These are phyloP conservation scores for Yamadazyma sp. DNA, from an alignment of 805 yeast genomes.

Conservation along the genomic window DNA sequence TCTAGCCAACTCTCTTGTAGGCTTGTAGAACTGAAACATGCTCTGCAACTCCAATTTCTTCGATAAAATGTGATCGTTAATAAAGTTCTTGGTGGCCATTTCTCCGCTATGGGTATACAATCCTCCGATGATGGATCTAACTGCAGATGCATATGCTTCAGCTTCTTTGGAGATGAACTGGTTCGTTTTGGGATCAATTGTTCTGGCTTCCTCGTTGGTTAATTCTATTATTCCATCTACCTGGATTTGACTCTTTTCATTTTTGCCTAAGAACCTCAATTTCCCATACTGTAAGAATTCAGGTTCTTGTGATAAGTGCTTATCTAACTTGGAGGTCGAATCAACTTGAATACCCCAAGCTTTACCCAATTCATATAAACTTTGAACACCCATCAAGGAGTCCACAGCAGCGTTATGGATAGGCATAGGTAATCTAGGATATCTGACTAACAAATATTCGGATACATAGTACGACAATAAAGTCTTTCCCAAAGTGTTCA, in stretches of 20 bases:
- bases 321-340: constrained; percentile 57
- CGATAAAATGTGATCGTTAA: constrained; percentile 73
- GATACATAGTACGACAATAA: constrained; percentile 72
- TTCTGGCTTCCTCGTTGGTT: constrained; percentile 24
- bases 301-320: constrained; percentile 68
- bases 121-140: constrained; percentile 81
- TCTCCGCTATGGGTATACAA: constrained; percentile 73
- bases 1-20: constrained; percentile 78
- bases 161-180: constrained; percentile 35
- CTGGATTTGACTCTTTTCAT: constrained; percentile 25
- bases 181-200: constrained; percentile 16
- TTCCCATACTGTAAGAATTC: constrained; percentile 68
- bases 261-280: constrained; percentile 49
- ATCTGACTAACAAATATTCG: constrained; percentile 68
- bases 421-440: constrained; percentile 87
- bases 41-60: constrained; percentile 72
- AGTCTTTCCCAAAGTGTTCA: constrained; percentile 79
- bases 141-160: constrained; percentile 64
- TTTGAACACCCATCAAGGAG: constrained; percentile 66
- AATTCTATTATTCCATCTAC: constrained; percentile 53
- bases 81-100: constrained; percentile 63
- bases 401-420: constrained; percentile 75
- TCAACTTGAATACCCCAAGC: constrained; percentile 91
- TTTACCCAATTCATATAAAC: constrained; percentile 66
- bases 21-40: constrained; percentile 79